Conservation (phyloP, 768 basidiomycete species). For the Suillus alpinus region DNA sequence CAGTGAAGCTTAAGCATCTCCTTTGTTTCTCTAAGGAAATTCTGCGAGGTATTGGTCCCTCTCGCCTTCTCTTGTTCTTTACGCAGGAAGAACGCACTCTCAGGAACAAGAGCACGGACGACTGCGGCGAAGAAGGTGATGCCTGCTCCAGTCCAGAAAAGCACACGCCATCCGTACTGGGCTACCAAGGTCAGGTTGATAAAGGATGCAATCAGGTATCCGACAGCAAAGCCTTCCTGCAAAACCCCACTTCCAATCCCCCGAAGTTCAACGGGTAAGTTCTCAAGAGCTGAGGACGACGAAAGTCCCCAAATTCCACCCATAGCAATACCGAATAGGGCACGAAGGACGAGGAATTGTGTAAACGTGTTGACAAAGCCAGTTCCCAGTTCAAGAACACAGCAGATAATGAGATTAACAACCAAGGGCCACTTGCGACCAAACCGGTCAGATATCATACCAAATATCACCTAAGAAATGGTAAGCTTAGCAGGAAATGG, state of each 20-base stretch:
- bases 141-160: constrained; percentile 84
- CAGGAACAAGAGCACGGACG: constrained; percentile 70
- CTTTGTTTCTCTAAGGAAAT: constrained; percentile 72
- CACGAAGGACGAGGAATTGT: constrained; percentile 79
- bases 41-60: constrained; percentile 38
- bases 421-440: constrained; percentile 95
- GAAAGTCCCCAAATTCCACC: constrained; percentile 89
- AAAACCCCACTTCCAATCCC: constrained; percentile 83
- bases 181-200: constrained; percentile 68
- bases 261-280: constrained; percentile 81
- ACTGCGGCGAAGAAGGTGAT: constrained; percentile 67
- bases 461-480: constrained; percentile 57
- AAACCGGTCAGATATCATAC: constrained; percentile 78
- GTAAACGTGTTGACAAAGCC: constrained; percentile 77
- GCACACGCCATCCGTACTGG: constrained; percentile 56
- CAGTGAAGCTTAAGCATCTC: constrained; percentile 82
- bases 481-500: neutral
- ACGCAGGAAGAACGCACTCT: constrained; percentile 70
- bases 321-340: constrained; percentile 86
- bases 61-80: constrained; percentile 47
- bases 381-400: constrained; percentile 71
- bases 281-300: constrained; percentile 81
- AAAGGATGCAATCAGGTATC: constrained; percentile 80
- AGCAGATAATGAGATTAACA: constrained; percentile 66
- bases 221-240: constrained; percentile 87